Evolutionary conservation across 768 basidiomycete species (phyloP).

Genomic region (Russula earlei): DNA sequence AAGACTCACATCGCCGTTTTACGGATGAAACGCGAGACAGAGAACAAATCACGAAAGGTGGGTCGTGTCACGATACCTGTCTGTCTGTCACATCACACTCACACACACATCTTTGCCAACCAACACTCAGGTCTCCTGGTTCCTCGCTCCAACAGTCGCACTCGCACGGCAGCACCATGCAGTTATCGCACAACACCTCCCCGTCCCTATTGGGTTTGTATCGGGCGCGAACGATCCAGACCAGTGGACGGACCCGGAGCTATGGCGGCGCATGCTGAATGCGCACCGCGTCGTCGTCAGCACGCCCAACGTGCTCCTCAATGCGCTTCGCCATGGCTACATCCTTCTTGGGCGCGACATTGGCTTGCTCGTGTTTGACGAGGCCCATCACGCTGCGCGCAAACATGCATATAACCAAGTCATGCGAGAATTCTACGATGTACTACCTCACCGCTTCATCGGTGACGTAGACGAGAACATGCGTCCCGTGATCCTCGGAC

Average conservation of each 20-base stretch:
- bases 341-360: conserved; percentile 51
- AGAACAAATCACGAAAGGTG: conserved; percentile 54
- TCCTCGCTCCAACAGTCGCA: conserved; percentile 68
- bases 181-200: conserved; percentile 48
- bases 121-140: conserved; percentile 61
- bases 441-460: conserved; percentile 31
- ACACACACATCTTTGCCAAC: no score
- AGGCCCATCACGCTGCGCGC: conserved; percentile 69
- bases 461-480: conserved; percentile 20
- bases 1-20: conserved; percentile 74
- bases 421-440: conserved; percentile 66
- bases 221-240: conserved; percentile 64
- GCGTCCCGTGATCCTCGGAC: conserved; percentile 59
- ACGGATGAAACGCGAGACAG: conserved; percentile 59
- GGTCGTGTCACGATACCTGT: no score
- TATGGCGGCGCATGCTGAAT: conserved; percentile 51
- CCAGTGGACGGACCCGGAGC: conserved; percentile 55
- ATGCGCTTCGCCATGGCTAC: conserved; percentile 67
- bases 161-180: conserved; percentile 59
- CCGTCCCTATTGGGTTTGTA: conserved; percentile 56
- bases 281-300: conserved; percentile 59
- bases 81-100: no score
- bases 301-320: conserved; percentile 70
- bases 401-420: conserved; percentile 73
- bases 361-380: conserved; percentile 64